Evolutionary conservation across 345 rosid genomes (phyloP).

Genomic region (Eucalyptus erythrocorys): DNA sequence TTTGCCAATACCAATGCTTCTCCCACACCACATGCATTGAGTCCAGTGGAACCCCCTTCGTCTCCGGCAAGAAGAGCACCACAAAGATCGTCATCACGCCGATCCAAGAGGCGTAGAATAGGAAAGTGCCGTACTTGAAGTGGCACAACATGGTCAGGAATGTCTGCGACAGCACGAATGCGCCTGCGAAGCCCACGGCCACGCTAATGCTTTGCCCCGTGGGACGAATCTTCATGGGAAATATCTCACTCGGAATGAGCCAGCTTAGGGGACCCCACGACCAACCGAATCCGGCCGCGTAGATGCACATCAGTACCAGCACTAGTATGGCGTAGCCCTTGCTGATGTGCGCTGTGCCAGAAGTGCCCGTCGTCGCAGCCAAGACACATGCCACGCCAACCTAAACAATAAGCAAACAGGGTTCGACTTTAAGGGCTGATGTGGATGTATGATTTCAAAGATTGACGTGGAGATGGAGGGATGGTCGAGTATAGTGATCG

Average conservation of each 20-base stretch:
- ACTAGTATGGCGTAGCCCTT: constrained; percentile 24
- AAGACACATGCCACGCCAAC: constrained; percentile 20
- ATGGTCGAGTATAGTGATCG: neutral
- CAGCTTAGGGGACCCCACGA: constrained; percentile 63
- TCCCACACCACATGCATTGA: constrained; percentile 47
- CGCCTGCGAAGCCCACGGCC: constrained; percentile 28
- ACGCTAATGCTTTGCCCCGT: constrained; percentile 53
- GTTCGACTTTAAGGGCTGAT: neutral
- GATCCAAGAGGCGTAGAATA: constrained; percentile 56
- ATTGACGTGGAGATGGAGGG: neutral
- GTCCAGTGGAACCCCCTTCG: constrained; percentile 51
- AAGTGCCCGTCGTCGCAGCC: constrained; percentile 21
- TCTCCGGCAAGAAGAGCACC: constrained; percentile 46
- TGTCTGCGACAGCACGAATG: constrained; percentile 43
- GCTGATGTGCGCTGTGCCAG: constrained; percentile 27
- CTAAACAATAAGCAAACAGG: neutral
- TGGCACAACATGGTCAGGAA: constrained; percentile 59
- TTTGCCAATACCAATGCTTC: constrained; percentile 57
- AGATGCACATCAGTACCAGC: constrained; percentile 40
- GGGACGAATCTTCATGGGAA: constrained; percentile 52
- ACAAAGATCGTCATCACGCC: constrained; percentile 42
- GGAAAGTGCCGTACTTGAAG: constrained; percentile 44
- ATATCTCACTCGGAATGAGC: constrained; percentile 63
- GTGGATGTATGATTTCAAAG: neutral
- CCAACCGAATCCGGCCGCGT: constrained; percentile 65